Conservation (phyloP, 805 yeast genomes). For the Candida odintsovae region DNA sequence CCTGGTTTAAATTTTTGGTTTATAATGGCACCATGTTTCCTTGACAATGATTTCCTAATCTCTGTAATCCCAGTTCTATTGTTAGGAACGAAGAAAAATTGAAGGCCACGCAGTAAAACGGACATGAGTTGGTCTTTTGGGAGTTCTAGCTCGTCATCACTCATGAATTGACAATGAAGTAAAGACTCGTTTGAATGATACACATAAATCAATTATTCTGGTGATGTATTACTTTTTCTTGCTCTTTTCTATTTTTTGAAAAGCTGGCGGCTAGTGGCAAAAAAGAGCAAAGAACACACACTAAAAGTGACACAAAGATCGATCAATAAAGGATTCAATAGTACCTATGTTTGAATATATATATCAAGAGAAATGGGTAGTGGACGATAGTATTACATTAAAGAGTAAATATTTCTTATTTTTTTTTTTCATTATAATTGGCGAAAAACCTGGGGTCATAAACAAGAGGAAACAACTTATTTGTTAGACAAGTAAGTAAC, state of each 20-base stretch:
- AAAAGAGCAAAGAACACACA: no score
- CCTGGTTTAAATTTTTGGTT: slow-evolving; percentile 2
- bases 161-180: neutral
- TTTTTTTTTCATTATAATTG: neutral
- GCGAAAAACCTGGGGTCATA: slow-evolving; percentile 29
- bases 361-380: no score
- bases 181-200: no score
- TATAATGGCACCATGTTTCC: slow-evolving; percentile 14
- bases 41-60: slow-evolving; percentile 14
- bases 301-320: no score
- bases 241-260: no score
- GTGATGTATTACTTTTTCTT: no score
- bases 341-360: no score
- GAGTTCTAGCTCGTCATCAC: slow-evolving; percentile 2
- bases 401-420: no score
- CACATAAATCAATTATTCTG: no score
- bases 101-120: slow-evolving; percentile 10
- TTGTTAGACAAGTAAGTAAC: slow-evolving; percentile 87
- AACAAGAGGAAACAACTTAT: slow-evolving; percentile 16
- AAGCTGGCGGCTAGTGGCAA: no score
- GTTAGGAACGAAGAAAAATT: slow-evolving; percentile 19
- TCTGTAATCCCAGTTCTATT: slow-evolving; percentile 14
- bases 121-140: slow-evolving; percentile 9
- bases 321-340: no score
- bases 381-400: no score